Base-by-base conservation (phyloP, 2,329 filamentous ascomycete genomes). In the Tetracladium maxilliforme region DNA sequence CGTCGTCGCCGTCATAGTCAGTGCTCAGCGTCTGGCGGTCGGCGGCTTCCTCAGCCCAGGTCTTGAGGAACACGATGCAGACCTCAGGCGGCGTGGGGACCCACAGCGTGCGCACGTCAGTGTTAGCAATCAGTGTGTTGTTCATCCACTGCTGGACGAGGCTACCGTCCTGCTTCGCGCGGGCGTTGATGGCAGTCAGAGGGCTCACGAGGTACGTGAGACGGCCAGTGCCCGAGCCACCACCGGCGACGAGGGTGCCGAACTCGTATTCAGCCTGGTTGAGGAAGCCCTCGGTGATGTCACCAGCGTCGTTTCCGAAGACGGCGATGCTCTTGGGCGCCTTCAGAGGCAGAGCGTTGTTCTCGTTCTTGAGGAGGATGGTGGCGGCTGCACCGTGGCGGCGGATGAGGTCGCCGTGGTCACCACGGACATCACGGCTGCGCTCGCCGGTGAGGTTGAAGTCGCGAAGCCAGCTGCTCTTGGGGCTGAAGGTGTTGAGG, bases 331-430 rank as follows among this genome's bases (percentile, higher is more conserved):
- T 46, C 58, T 72, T 46, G 70, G 58, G 58, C 4, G 48, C n/a
- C 14, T 54, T 53, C 4, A 71, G 43, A 1, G 66, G 66, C 2
- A 71, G 48, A 3, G 58, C 42, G 7, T 60, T 61, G 32, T 60
- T 59, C 16, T 52, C 52, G 49, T 86, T 86, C 59, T 86, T 87
- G 32, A 87, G 55, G 3, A 87, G 41, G 3, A 72, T 64, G 16
- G 68, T 67, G 8, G 62, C 59, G 33, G 72, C 63, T 30, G 67
- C 54, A 10, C 64, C 63, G 15, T 77, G 49, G 34, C 48, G 31
- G 30, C 50, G 30, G 38, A 52, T 39, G 31, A 45, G 14, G 21
- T 33, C 13, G 19, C 30, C 30, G 37, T 55, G 39, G 27, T 47
- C 19, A 17, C 36, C 56, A 29, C 67, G 66, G 1, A 69, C 70